Percentiles rank a stretch among this genome's conserved stretches.
phyloP scores from a whole-genome alignment of 345 rosid species.

The Hevea brasiliensis region DNA sequence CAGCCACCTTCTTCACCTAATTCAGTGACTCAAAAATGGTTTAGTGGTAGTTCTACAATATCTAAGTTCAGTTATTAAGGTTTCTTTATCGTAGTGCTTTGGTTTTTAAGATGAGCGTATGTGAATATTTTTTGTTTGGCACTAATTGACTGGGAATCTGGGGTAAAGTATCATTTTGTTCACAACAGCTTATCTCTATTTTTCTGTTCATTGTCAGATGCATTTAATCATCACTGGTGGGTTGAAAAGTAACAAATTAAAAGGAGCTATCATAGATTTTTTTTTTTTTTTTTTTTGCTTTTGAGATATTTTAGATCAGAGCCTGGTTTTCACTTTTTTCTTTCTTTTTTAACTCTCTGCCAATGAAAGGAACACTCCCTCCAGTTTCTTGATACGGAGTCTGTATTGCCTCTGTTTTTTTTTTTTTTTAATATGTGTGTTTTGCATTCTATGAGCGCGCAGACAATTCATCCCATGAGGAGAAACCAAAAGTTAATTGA shows the following conservation, averaged over 20 bases:
- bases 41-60: constrained; percentile 38
- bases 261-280: background rate
- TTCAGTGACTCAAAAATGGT: constrained; percentile 53
- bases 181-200: background rate
- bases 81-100: constrained; percentile 5
- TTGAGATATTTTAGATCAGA: background rate
- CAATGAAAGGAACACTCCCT: background rate
- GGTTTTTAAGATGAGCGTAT: background rate
- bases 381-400: background rate
- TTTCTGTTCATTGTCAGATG: background rate
- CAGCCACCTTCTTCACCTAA: constrained; percentile 40
- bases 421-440: background rate
- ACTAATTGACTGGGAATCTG: no score
- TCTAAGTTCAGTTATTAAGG: constrained; percentile 33
- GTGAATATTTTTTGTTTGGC: background rate
- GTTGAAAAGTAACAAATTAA: no score
- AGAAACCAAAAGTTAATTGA: background rate
- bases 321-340: background rate
- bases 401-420: no score
- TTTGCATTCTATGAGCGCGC: background rate
- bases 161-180: background rate
- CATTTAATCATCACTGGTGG: no score
- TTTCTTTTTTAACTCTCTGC: no score
- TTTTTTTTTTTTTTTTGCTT: background rate
- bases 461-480: no score